Conservation (phyloP, 345 rosid species). For the Trapa bicornis region DNA sequence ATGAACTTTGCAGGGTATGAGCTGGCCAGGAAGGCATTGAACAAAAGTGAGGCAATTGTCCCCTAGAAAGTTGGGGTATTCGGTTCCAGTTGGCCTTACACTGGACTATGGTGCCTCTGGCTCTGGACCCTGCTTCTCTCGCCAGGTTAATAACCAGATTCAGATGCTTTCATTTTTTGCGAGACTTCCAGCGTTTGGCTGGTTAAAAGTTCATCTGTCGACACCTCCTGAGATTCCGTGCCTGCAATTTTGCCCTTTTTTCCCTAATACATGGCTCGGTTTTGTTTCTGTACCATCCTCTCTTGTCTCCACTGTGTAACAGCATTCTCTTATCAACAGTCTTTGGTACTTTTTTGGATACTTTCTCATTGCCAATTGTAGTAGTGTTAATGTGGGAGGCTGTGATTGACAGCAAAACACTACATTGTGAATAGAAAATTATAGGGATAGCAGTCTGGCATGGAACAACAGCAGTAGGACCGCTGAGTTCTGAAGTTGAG, state of each 20-base stretch:
- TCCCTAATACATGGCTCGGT: neutral
- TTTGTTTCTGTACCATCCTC: neutral
- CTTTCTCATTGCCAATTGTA: no score
- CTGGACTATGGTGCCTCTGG: no score
- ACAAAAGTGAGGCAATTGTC: constrained; percentile 39
- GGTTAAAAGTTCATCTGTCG: neutral
- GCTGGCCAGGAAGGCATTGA: constrained; percentile 80
- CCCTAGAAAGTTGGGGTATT: constrained; percentile 26
- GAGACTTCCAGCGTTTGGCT: neutral
- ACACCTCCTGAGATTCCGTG: neutral
- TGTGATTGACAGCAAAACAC: no score
- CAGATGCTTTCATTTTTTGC: neutral
- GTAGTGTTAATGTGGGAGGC: no score
- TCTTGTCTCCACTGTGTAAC: neutral
- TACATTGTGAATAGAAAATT: no score
- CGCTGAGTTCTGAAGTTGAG: no score
- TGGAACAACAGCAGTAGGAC: no score
- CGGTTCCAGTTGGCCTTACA: constrained; percentile 3
- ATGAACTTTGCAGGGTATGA: constrained; percentile 99
- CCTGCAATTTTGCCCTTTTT: neutral
- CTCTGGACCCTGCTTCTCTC: neutral
- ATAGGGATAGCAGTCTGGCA: no score
- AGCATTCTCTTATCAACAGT: no score
- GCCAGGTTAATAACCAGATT: neutral
- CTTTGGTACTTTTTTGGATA: no score